A percentile compares a stretch with the other conserved stretches of the same genome.
Evolutionary conservation across 345 rosid species (phyloP).

Genomic region (Acer negundo): DNA sequence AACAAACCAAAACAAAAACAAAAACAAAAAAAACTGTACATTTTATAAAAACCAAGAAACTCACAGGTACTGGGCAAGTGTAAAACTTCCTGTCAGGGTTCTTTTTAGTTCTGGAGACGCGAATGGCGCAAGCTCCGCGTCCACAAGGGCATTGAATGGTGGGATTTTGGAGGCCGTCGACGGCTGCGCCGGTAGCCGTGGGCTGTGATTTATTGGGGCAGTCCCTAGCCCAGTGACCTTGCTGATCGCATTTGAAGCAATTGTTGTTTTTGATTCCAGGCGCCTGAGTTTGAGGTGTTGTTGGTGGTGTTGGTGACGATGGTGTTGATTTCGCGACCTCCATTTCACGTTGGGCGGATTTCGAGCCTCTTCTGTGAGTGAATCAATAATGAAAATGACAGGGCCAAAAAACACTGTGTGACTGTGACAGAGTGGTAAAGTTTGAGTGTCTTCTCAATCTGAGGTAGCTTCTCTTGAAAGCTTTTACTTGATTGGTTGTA

Average conservation of each 20-base stretch:
- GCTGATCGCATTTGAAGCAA: conserved; percentile 15
- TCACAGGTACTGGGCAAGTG: background rate
- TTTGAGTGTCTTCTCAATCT: background rate
- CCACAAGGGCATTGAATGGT: conserved; percentile 20
- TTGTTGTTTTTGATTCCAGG: background rate
- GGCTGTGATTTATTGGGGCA: conserved; percentile 20
- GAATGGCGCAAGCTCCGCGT: conserved; percentile 7
- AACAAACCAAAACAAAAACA: background rate
- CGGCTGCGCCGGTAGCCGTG: background rate
- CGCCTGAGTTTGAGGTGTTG: background rate
- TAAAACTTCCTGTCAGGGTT: conserved; percentile 25
- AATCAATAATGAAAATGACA: too few relatives aligned
- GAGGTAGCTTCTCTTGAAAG: background rate
- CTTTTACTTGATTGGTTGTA: background rate
- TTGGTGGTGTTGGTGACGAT: background rate
- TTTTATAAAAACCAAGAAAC: background rate
- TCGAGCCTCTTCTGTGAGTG: too few relatives aligned
- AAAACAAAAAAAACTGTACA: background rate
- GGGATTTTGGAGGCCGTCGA: background rate
- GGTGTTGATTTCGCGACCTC: too few relatives aligned
- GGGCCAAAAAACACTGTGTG: too few relatives aligned
- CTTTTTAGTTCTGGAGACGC: background rate
- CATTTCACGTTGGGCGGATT: too few relatives aligned
- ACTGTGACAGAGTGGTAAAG: too few relatives aligned
- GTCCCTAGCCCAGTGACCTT: conserved; percentile 18